Conservation (phyloP, 2,329 filamentous ascomycete species). For the Periglandula ipomoeae region DNA sequence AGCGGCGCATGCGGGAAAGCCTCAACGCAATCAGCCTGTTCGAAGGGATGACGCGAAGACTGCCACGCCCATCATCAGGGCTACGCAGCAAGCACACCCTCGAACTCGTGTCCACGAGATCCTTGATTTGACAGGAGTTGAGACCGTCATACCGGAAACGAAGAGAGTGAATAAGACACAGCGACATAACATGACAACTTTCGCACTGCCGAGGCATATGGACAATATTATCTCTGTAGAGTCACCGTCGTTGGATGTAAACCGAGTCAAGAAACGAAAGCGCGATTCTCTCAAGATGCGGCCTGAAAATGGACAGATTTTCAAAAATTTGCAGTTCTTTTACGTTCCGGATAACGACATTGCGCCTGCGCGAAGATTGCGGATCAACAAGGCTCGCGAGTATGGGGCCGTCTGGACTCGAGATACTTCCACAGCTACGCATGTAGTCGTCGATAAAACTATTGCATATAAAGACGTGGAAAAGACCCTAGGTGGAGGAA, state of each 20-base stretch:
- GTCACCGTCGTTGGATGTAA: conserved; percentile 16
- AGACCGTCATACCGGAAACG: conserved; percentile 21
- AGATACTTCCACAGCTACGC: conserved; percentile 53
- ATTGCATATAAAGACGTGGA: conserved; percentile 57
- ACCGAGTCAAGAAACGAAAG: conserved; percentile 36
- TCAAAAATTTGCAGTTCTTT: conserved; percentile 54
- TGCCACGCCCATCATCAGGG: conserved; percentile 16
- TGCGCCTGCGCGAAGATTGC: conserved; percentile 53
- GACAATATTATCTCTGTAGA: not conserved
- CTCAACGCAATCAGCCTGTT: not conserved
- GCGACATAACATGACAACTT: conserved; percentile 11
- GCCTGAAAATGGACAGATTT: conserved; percentile 46
- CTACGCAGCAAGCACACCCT: conserved; percentile 16
- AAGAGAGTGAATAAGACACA: conserved; percentile 21
- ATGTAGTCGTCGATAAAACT: conserved; percentile 68
- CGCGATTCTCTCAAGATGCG: conserved; percentile 32
- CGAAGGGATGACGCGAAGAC: not conserved
- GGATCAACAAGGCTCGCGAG: conserved; percentile 66
- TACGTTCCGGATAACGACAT: conserved; percentile 78
- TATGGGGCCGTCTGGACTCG: conserved; percentile 66
- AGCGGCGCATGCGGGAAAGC: not conserved
- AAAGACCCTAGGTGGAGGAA: conserved; percentile 25
- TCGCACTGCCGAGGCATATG: not conserved
- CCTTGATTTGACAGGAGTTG: conserved; percentile 10
- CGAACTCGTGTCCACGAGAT: not conserved